Base-by-base conservation (phyloP, 1,284 basidiomycete species). In the Ustilago hordei region DNA sequence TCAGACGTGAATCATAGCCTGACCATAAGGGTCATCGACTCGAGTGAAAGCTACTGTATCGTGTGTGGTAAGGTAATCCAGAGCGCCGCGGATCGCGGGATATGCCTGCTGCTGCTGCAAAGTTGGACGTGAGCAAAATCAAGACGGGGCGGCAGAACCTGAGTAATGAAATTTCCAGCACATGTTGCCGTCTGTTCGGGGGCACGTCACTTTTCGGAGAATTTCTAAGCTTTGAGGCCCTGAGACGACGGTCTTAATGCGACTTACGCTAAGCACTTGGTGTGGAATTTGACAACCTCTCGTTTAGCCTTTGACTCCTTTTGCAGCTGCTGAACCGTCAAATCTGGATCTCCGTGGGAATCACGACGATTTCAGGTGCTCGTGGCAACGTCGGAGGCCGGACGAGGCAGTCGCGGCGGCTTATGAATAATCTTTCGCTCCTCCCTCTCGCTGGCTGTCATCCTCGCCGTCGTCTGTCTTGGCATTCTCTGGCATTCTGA, bases 21-120 rank as follows among this genome's bases (percentile, higher is more conserved):
- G 13, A 48, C 19, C n/a, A 48, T 11, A 48, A 48, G 19, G 45
- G n/a, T 8, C 45, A 41, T 6, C n/a, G 15, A 15, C n/a, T 19
- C n/a, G 43, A 45, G 39, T 19, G n/a, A 9, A 19, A 8, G 43
- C 23, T 28, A 28, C 23, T 39, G n/a, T 48, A n/a, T 17, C 13
- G 7, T 28, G 48, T 23, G 48, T 50, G 48, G 8, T 28, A 4
- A n/a, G 48, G 28, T 50, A 50, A 50, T 12, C 48, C 31, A 31
- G 19, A 3, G 38, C 38, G 39, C 57, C 57, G 57, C 57, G 57
- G 57, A 59, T 59, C 57, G 57, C 57, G 57, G 57, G n/a, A 48
- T 59, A 9, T 23, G 17, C 11, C 36, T 12, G 9, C 38, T 11
- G 3, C 38, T 13, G 23, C 28, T 32, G 48, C 19, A 8, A 48